Evolutionary conservation across 495 filamentous ascomycete genomes (phyloP).

Genomic region (Oidiodendron maius): DNA sequence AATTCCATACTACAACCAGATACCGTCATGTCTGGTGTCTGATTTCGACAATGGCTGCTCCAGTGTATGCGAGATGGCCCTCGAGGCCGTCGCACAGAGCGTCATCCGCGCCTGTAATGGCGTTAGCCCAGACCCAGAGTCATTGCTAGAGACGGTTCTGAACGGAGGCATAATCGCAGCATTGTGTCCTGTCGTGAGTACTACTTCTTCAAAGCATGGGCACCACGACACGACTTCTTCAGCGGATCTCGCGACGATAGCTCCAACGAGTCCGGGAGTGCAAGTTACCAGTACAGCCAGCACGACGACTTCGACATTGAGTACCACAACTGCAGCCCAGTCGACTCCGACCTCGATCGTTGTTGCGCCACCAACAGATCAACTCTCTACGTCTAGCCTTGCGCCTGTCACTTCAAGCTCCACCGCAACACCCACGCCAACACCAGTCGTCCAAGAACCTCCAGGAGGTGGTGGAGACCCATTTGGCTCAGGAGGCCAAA

Average conservation of each 20-base stretch:
- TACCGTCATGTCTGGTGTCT: conserved; percentile 13
- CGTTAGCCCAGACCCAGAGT: conserved; percentile 9
- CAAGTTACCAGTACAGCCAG: background rate
- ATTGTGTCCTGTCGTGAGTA: conserved; percentile 12
- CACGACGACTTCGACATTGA: background rate
- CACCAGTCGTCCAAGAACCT: background rate
- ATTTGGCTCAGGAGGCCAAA: conserved; percentile 5
- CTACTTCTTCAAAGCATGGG: too few species aligned
- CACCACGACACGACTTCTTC: too few species aligned
- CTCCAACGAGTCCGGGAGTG: background rate
- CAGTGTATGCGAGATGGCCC: conserved; percentile 3
- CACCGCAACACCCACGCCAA: too few species aligned
- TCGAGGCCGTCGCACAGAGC: conserved; percentile 4
- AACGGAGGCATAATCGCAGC: conserved; percentile 17
- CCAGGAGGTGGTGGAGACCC: background rate
- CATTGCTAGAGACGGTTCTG: conserved; percentile 16
- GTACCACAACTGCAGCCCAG: background rate
- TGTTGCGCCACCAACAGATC: too few species aligned
- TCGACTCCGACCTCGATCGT: too few species aligned
- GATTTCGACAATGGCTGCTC: conserved; percentile 22
- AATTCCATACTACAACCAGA: conserved; percentile 16
- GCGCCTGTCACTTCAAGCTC: too few species aligned
- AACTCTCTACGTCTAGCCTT: too few species aligned
- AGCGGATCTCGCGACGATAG: too few species aligned
- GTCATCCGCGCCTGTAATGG: conserved; percentile 12